phyloP scores from a whole-genome alignment of 176 grass and related monocot species.

The Aechmea fasciata region DNA sequence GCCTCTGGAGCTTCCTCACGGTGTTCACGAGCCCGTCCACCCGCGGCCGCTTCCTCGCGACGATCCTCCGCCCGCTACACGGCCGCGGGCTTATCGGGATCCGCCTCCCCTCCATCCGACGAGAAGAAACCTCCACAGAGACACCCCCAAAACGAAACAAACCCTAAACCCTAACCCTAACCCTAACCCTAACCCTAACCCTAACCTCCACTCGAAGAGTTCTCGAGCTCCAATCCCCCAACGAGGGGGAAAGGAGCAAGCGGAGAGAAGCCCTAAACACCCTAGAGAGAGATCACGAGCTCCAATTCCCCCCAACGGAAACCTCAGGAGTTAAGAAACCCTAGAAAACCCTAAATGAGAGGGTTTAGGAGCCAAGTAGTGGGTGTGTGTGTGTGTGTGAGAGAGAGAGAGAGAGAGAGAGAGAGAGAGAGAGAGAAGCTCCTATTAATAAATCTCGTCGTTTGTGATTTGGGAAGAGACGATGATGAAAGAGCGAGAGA shows the following conservation, averaged over 20 bases:
- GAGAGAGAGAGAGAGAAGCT: background rate
- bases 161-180: too few relatives aligned
- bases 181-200: too few relatives aligned
- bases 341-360: background rate
- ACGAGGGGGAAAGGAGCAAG: background rate
- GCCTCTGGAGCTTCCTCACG: conserved; percentile 66
- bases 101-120: conserved; percentile 62
- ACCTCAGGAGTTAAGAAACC: background rate
- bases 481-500: background rate
- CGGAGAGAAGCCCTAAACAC: background rate
- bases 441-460: background rate
- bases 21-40: conserved; percentile 52
- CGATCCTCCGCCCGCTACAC: conserved; percentile 57
- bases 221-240: background rate
- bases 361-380: background rate
- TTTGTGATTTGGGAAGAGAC: background rate
- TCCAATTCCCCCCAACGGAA: too few relatives aligned
- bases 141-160: background rate
- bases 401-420: background rate
- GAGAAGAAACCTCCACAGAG: background rate
- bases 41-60: conserved; percentile 63
- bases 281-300: too few relatives aligned
- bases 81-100: conserved; percentile 71
- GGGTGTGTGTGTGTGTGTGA: too few relatives aligned
- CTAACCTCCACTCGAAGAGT: background rate